Percentiles rank a stretch among this genome's conserved stretches.
phyloP scores from a whole-genome alignment of 2,329 filamentous ascomycete species.

The Hirsutella minnesotensis region DNA sequence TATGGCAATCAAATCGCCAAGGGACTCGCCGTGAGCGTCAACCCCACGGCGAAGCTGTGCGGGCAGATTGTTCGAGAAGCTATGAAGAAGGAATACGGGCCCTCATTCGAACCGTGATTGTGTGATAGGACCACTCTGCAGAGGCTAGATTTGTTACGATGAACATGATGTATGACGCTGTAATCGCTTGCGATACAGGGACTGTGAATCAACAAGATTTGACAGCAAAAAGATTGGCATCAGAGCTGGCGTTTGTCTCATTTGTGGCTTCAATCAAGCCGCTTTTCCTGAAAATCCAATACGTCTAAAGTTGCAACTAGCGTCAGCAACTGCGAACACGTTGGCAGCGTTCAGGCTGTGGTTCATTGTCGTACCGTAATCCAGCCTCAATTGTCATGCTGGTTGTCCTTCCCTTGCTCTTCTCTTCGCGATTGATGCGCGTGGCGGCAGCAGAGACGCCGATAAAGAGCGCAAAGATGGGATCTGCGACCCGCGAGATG shows the following conservation, averaged over 20 bases:
- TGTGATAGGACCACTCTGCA: too few relatives aligned
- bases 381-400: conserved; percentile 35
- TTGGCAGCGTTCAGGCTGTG: not conserved
- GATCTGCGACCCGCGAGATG: conserved; percentile 46
- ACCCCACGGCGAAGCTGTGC: conserved; percentile 58
- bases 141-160: too few relatives aligned
- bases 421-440: conserved; percentile 48
- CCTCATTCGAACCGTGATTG: conserved; percentile 31
- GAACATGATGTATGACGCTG: not conserved
- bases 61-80: conserved; percentile 58
- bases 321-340: not conserved
- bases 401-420: conserved; percentile 41
- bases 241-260: not conserved
- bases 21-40: conserved; percentile 50
- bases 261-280: conserved; percentile 1
- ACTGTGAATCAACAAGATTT: too few relatives aligned
- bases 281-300: conserved; percentile 14
- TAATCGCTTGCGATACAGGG: too few relatives aligned
- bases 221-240: too few relatives aligned
- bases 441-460: conserved; percentile 42
- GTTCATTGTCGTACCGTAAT: conserved; percentile 23
- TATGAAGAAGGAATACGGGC: conserved; percentile 56
- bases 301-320: conserved; percentile 12
- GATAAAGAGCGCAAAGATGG: conserved; percentile 45
- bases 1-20: conserved; percentile 57